Percentiles rank a stretch among this genome's conserved stretches.
Conservation (phyloP, 495 filamentous ascomycete genomes). For the Hypoxylon fuscum region DNA sequence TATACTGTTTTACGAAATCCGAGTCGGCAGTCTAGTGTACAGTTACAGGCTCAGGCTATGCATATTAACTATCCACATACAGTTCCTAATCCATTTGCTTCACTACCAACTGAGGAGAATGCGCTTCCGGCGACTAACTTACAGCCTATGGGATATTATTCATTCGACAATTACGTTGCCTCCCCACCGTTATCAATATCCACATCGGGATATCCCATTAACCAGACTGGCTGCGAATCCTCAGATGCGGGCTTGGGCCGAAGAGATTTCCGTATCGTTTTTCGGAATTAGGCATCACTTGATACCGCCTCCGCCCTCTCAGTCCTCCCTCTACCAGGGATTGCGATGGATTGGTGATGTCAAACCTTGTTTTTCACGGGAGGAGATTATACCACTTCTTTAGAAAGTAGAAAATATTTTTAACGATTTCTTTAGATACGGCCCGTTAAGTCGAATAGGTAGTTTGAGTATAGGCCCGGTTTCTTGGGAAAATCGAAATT, state of each 20-base stretch:
- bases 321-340: conserved; percentile 1
- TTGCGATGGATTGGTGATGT: not conserved
- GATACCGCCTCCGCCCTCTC: not conserved
- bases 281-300: not conserved
- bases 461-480: too few species aligned
- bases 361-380: too few species aligned
- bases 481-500: too few species aligned
- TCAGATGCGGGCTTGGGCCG: conserved; percentile 3
- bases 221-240: not conserved
- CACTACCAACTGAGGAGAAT: not conserved
- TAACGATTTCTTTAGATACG: too few species aligned
- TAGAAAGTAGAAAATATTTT: too few species aligned
- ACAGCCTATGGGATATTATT: not conserved
- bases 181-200: not conserved
- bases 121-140: not conserved
- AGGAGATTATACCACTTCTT: too few species aligned
- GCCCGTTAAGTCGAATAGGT: too few species aligned
- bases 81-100: conserved; percentile 3
- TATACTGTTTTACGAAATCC: not conserved
- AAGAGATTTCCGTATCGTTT: conserved; percentile 3
- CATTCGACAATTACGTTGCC: too few species aligned
- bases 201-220: conserved; percentile 1
- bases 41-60: conserved; percentile 1
- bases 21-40: not conserved
- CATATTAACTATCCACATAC: not conserved